Conservation (phyloP, 192 early-diverging fungal genomes). For the Rhizophagus sp. region DNA sequence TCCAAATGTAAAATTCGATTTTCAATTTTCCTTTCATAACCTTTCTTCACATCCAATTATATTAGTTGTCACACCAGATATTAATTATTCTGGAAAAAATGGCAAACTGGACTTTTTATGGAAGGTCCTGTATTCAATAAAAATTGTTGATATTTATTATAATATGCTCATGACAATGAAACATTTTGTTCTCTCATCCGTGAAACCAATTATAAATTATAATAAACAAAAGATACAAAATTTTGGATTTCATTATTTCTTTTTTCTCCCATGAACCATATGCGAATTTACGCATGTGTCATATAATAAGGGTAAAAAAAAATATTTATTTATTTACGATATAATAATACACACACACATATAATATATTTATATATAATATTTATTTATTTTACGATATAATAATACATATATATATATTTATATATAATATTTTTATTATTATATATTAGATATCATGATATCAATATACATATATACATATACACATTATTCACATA, state of each 20-base stretch:
- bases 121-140: background rate
- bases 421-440: too few relatives aligned
- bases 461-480: too few relatives aligned
- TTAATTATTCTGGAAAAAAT: background rate
- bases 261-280: background rate
- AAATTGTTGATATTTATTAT: background rate
- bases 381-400: too few relatives aligned
- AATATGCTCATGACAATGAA: background rate
- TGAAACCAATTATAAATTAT: background rate
- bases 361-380: too few relatives aligned
- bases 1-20: background rate
- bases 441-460: too few relatives aligned
- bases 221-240: background rate
- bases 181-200: background rate
- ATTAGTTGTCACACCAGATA: background rate
- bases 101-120: background rate
- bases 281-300: background rate
- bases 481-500: too few relatives aligned
- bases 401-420: too few relatives aligned
- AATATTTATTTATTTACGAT: too few relatives aligned
- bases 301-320: background rate
- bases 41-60: background rate
- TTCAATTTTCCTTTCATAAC: background rate
- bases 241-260: too few relatives aligned
- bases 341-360: too few relatives aligned